These are phyloP conservation scores for Cytospora paraplurivora DNA, from an alignment of 2,329 filamentous ascomycete genomes.

Conservation along the genomic window DNA sequence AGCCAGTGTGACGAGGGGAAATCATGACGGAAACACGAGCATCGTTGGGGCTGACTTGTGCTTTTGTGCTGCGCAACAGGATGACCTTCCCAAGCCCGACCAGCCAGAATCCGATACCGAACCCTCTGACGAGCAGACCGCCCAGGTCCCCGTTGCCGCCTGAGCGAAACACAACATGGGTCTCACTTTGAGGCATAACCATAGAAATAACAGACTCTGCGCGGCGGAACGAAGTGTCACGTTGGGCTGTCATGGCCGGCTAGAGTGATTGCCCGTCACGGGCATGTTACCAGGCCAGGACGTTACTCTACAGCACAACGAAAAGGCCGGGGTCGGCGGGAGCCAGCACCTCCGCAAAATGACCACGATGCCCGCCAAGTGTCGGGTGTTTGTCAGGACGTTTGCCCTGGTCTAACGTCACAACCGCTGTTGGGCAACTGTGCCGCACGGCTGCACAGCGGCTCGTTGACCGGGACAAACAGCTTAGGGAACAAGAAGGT, in stretches of 20 bases:
- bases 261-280: not conserved
- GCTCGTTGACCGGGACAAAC: not conserved
- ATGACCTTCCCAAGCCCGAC: slow-evolving; percentile 49
- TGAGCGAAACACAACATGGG: slow-evolving; percentile 32
- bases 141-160: slow-evolving; percentile 45
- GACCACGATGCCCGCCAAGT: not conserved
- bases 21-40: not conserved
- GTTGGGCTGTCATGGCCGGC: not conserved
- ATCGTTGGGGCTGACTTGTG: slow-evolving; percentile 4
- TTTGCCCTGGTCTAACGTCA: slow-evolving; percentile 13
- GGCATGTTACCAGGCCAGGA: not conserved
- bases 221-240: too few species aligned
- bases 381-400: not conserved
- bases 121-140: slow-evolving; percentile 37
- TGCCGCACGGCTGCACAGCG: not conserved
- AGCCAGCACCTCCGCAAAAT: not conserved
- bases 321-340: not conserved
- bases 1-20: not conserved
- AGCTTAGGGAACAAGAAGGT: not conserved
- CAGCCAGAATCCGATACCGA: slow-evolving; percentile 38
- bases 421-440: slow-evolving; percentile 1
- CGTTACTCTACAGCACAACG: not conserved
- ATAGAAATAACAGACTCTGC: not conserved
- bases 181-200: not conserved
- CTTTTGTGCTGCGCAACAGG: slow-evolving; percentile 36